Percentiles rank a stretch among this genome's conserved stretches.
Conservation (phyloP, 306 rosid species). For the Coriaria nepalensis region DNA sequence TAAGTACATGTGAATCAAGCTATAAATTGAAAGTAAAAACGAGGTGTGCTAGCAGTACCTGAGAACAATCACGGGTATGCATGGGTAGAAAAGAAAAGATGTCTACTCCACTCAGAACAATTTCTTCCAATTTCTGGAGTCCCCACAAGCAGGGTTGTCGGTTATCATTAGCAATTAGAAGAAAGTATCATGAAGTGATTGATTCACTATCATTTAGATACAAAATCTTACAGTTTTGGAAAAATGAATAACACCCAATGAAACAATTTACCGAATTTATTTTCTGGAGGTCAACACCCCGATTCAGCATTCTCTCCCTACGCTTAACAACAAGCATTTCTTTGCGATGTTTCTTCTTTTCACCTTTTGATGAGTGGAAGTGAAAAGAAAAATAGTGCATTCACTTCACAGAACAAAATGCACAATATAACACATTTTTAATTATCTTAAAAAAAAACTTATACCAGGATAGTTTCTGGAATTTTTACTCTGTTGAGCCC, state of each 20-base stretch:
- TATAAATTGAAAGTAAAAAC: no score
- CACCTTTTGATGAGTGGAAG: constrained; percentile 31
- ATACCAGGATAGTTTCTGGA: constrained; percentile 62
- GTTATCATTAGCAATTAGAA: no score
- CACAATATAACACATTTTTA: no score
- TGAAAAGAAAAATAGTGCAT: no score
- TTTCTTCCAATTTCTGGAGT: constrained; percentile 67
- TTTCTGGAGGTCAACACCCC: constrained; percentile 69
- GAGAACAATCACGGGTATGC: constrained; percentile 81
- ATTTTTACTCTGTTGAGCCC: constrained; percentile 46
- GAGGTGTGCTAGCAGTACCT: constrained; percentile 35
- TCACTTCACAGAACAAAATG: no score
- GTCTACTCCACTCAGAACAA: constrained; percentile 56
- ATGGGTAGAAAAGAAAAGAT: constrained; percentile 75
- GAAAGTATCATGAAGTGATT: constrained; percentile 5
- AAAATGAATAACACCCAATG: constrained; percentile 9
- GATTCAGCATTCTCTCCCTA: constrained; percentile 53
- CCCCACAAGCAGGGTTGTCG: no score
- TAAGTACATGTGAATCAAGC: neutral
- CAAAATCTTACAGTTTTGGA: no score
- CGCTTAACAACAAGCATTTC: constrained; percentile 61
- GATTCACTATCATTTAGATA: no score
- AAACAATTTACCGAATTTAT: constrained; percentile 43
- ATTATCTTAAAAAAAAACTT: constrained; percentile 7
- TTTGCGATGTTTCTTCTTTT: constrained; percentile 64